Base-by-base conservation (phyloP, 2,329 filamentous ascomycete species). In the Fusarium odoratissimum region DNA sequence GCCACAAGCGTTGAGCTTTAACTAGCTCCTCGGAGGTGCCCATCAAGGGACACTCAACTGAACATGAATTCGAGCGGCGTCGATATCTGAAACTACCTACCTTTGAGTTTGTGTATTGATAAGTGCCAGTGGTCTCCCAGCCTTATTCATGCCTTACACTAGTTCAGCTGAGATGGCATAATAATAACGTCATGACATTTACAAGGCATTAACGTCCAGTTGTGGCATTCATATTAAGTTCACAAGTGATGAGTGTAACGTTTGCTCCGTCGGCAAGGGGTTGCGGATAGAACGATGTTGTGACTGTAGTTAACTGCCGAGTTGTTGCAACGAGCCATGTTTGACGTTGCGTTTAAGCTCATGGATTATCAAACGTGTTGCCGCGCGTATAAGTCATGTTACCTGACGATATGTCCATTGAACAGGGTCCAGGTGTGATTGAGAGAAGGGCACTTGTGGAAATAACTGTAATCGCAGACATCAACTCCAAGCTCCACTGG, bases 281-380 rank as follows among this genome's bases (percentile, higher is more conserved):
- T 11, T 38, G 25, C 13, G 16, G 25, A 28, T 23, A 19, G 31
- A 30, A 16, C 23, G 25, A 5, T 16, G 16, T 59, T 9, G 21
- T 12, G 14, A 19, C 44, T 38, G 25, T 23, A 52, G 25, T 10
- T 2, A 25, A 52, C 19, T 49, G 33, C 25, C 21, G 30, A 48
- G 21, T 49, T 6, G 23, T 33, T 58, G 31, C 31, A 35, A 49
- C 41, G 21, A 35, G 30, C 31, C 31, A 14, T 37, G 55, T 58
- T 58, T 58, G 41, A 35, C 40, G 31, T 57, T 48, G 40, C 31
- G 54, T 48, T 30, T 49, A 58, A 57, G 55, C 55, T 49, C 31
- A 58, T 37, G 44, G 55, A 37, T 51, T 25, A 58, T 59, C 56
- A 51, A 51, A 57, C 55, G 19, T 40, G 10, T 16, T 49, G 23